phyloP scores from a whole-genome alignment of 768 basidiomycete species.

The Pilatotrama ljubarskyi region DNA sequence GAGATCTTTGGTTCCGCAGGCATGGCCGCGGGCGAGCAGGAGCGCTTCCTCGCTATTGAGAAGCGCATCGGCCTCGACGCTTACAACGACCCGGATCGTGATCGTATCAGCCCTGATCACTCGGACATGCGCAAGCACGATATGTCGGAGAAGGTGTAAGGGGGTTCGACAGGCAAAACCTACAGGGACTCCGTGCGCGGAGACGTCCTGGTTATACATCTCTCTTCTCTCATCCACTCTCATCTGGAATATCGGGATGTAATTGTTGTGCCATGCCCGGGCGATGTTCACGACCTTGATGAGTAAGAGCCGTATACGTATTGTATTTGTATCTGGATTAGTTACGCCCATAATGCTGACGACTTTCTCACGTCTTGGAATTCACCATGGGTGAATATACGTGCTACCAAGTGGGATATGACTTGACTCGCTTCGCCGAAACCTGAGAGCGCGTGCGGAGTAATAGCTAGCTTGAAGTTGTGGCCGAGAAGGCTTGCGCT shows the following conservation, averaged over 20 bases:
- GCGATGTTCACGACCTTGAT: neutral
- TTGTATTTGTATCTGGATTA: neutral
- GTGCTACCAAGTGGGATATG: too few relatives aligned
- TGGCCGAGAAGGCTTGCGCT: neutral
- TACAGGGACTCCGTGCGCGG: neutral
- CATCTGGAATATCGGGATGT: neutral
- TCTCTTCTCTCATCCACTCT: neutral
- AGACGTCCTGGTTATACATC: neutral
- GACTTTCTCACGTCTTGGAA: neutral
- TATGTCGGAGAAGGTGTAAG: constrained; percentile 11
- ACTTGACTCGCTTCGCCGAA: too few relatives aligned
- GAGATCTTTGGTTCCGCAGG: constrained; percentile 66
- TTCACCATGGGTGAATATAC: too few relatives aligned
- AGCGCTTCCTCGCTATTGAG: constrained; percentile 51
- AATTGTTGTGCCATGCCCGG: neutral
- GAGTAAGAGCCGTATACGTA: neutral
- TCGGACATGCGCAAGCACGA: constrained; percentile 9
- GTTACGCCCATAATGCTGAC: neutral
- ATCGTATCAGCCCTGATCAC: constrained; percentile 5
- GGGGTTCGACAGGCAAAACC: neutral
- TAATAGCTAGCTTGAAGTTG: too few relatives aligned
- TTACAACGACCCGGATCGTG: constrained; percentile 27
- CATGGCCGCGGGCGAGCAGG: constrained; percentile 56
- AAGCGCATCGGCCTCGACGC: constrained; percentile 60
- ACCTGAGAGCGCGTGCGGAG: too few relatives aligned